A percentile compares a stretch with the other conserved stretches of the same genome.
These are phyloP conservation scores for Kentomonas sorsogonicus DNA, from an alignment of 208 protist genomes.

Conservation along the genomic window DNA sequence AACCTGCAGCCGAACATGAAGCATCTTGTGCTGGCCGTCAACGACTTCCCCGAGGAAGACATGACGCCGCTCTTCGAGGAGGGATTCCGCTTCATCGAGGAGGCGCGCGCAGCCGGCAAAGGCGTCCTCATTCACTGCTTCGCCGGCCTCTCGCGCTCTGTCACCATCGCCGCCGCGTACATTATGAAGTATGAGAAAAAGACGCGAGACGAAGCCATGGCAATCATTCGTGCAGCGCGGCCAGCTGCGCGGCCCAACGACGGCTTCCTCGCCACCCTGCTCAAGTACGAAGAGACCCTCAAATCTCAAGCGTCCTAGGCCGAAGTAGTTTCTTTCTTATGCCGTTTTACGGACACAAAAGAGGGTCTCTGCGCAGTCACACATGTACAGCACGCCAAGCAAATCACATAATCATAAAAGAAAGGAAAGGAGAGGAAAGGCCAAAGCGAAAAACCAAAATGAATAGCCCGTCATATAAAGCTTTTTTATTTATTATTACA, in stretches of 20 bases:
- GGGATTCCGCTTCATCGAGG: constrained; percentile 78
- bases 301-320: background rate
- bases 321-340: background rate
- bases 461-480: background rate
- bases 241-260: constrained; percentile 77
- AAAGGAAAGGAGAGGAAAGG: constrained; percentile 2
- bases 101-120: constrained; percentile 41
- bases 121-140: constrained; percentile 89
- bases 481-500: constrained; percentile 1
- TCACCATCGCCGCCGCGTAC: constrained; percentile 77
- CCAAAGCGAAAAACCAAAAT: too few species aligned
- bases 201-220: constrained; percentile 57
- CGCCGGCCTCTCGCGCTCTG: constrained; percentile 85
- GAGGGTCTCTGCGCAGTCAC: background rate
- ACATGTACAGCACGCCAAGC: too few species aligned
- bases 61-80: constrained; percentile 53
- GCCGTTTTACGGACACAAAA: constrained; percentile 3
- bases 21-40: constrained; percentile 61
- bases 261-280: constrained; percentile 61
- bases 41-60: constrained; percentile 75
- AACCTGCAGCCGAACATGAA: constrained; percentile 66
- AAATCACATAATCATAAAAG: constrained; percentile 13
- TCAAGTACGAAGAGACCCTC: constrained; percentile 30
- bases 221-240: constrained; percentile 48
- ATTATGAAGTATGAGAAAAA: constrained; percentile 68